Evolutionary conservation across 1,284 basidiomycete species (phyloP).

Genomic region (Leucoagaricus sp.): DNA sequence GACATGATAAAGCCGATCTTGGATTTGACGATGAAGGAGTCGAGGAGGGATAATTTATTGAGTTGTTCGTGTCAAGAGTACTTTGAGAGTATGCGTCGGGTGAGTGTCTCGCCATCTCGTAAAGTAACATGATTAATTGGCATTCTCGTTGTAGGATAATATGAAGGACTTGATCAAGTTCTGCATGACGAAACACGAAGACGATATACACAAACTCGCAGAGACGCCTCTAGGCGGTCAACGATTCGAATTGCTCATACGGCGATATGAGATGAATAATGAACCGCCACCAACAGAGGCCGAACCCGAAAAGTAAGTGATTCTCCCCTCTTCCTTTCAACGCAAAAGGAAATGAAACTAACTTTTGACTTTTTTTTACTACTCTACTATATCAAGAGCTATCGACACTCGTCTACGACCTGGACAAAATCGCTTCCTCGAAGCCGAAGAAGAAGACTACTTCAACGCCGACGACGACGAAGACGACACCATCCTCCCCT

Average conservation of each 20-base stretch:
- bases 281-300: constrained; percentile 73
- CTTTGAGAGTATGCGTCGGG: constrained; percentile 88
- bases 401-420: constrained; percentile 45
- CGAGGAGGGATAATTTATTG: constrained; percentile 87
- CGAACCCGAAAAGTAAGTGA: constrained; percentile 54
- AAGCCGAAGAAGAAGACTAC: constrained; percentile 86
- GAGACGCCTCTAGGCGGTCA: constrained; percentile 61
- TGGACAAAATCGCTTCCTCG: constrained; percentile 52
- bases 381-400: constrained; percentile 25
- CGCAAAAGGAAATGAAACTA: background rate
- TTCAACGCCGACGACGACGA: constrained; percentile 85
- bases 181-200: constrained; percentile 80
- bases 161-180: constrained; percentile 83
- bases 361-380: background rate
- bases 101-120: constrained; percentile 35
- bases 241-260: constrained; percentile 74
- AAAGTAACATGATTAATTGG: constrained; percentile 2
- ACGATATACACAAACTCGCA: constrained; percentile 66
- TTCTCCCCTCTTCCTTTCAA: constrained; percentile 15
- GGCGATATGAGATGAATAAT: constrained; percentile 90
- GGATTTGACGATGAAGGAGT: constrained; percentile 81
- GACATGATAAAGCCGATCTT: constrained; percentile 85
- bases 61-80: constrained; percentile 95
- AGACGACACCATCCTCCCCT: constrained; percentile 45
- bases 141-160: too few relatives aligned